Conservation (phyloP, 352 stramenopile species). For the Thalassiosira livingstoniorum region DNA sequence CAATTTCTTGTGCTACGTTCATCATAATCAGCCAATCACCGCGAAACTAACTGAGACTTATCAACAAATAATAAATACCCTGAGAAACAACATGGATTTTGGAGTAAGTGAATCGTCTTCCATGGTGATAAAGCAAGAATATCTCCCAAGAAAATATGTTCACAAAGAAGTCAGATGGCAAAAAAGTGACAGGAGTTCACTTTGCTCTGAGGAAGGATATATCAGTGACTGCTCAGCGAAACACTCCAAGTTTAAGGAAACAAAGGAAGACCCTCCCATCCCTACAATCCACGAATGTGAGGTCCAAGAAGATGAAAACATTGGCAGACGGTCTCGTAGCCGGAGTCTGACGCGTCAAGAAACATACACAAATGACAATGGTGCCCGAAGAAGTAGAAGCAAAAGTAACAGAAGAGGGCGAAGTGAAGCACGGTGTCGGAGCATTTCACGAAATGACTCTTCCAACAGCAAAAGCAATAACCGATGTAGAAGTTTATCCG, state of each 20-base stretch:
- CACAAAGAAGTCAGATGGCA: background rate
- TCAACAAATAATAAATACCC: no score
- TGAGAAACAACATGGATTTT: constrained; percentile 12
- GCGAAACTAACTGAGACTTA: no score
- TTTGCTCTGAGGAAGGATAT: background rate
- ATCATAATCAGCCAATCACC: no score
- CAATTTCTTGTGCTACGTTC: no score
- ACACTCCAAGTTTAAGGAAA: constrained; percentile 10
- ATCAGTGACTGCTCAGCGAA: background rate
- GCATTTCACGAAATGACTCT: no score
- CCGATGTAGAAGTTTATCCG: no score
- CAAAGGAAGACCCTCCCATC: background rate
- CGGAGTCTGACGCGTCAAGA: background rate
- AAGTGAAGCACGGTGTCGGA: no score
- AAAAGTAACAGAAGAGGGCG: no score
- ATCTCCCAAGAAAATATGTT: background rate
- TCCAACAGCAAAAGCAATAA: no score
- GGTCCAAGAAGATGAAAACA: background rate
- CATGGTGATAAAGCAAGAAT: constrained; percentile 1
- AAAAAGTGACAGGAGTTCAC: background rate
- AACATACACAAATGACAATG: no score
- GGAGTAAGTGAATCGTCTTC: background rate
- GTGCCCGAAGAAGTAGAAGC: no score
- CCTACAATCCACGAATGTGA: background rate
- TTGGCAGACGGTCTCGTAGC: no score